These are phyloP conservation scores for Candida arabinofermentans DNA, from an alignment of 805 yeast genomes.

Conservation along the genomic window DNA sequence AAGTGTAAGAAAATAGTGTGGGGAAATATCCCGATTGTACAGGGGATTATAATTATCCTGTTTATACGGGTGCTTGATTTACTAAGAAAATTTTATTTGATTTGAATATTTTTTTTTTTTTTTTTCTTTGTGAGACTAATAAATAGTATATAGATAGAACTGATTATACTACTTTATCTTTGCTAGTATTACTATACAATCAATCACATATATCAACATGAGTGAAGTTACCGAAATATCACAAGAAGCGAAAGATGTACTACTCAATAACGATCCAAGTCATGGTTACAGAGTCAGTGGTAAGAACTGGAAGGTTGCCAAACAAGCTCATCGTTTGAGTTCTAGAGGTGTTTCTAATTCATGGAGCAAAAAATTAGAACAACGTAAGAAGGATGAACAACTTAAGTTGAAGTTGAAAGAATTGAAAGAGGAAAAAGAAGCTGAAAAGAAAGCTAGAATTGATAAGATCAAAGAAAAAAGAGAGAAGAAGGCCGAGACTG, in stretches of 20 bases:
- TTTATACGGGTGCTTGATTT: no score
- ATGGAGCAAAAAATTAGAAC: slow-evolving; percentile 66
- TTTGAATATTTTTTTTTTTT: neutral
- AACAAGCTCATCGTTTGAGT: slow-evolving; percentile 62
- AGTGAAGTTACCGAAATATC: slow-evolving; percentile 1
- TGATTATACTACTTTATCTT: no score
- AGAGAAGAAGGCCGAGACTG: slow-evolving; percentile 81
- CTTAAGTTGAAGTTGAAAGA: slow-evolving; percentile 66
- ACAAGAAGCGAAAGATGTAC: slow-evolving; percentile 4
- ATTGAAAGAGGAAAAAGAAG: slow-evolving; percentile 74
- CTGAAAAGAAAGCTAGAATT: slow-evolving; percentile 48
- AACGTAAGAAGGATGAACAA: slow-evolving; percentile 60
- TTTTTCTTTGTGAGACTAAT: neutral
- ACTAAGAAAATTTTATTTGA: no score
- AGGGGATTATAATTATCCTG: neutral
- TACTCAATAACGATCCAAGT: slow-evolving; percentile 17
- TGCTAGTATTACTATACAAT: no score
- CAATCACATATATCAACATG: neutral
- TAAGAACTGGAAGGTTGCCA: slow-evolving; percentile 67
- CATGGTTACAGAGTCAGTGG: slow-evolving; percentile 31
- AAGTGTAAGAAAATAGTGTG: slow-evolving; percentile 1
- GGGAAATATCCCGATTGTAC: neutral
- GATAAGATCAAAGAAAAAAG: slow-evolving; percentile 66
- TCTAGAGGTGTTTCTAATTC: slow-evolving; percentile 55
- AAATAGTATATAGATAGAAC: no score